Evolutionary conservation across 2,329 filamentous ascomycete genomes (phyloP).

Genomic region (Aspergillus fijiensis): DNA sequence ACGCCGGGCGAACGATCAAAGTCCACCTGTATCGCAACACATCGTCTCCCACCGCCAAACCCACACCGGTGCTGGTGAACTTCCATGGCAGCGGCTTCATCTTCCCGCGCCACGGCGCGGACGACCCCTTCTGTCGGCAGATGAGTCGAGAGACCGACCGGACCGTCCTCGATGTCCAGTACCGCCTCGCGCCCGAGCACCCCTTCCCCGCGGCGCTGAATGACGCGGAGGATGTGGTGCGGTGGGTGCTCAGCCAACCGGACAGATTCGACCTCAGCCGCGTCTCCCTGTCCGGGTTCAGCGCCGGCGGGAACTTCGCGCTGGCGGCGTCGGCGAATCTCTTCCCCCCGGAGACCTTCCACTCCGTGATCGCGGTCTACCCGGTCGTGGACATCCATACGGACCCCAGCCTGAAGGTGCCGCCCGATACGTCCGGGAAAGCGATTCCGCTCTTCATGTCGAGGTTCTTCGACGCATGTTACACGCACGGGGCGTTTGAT

Average conservation of each 20-base stretch:
- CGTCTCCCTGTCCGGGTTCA: constrained; percentile 44
- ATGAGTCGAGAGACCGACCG: constrained; percentile 28
- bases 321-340: constrained; percentile 32
- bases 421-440: constrained; percentile 23
- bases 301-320: constrained; percentile 44
- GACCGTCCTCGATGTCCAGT: constrained; percentile 40
- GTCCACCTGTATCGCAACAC: constrained; percentile 29
- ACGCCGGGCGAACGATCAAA: constrained; percentile 30
- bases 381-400: constrained; percentile 28
- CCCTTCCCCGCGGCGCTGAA: constrained; percentile 43
- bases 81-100: constrained; percentile 39
- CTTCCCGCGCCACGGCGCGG: constrained; percentile 31
- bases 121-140: constrained; percentile 32
- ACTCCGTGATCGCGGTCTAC: constrained; percentile 36
- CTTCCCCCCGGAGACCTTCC: constrained; percentile 34
- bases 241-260: constrained; percentile 35
- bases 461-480: constrained; percentile 32
- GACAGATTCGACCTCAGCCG: constrained; percentile 34
- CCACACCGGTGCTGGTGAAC: constrained; percentile 34
- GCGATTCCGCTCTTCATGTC: constrained; percentile 25
- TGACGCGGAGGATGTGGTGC: constrained; percentile 42
- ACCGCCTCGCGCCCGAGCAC: constrained; percentile 43
- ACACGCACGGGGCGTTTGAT: constrained; percentile 27
- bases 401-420: constrained; percentile 19
- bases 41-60: constrained; percentile 14